phyloP scores from a whole-genome alignment of 805 yeast genomes.

The Starmerella floris region DNA sequence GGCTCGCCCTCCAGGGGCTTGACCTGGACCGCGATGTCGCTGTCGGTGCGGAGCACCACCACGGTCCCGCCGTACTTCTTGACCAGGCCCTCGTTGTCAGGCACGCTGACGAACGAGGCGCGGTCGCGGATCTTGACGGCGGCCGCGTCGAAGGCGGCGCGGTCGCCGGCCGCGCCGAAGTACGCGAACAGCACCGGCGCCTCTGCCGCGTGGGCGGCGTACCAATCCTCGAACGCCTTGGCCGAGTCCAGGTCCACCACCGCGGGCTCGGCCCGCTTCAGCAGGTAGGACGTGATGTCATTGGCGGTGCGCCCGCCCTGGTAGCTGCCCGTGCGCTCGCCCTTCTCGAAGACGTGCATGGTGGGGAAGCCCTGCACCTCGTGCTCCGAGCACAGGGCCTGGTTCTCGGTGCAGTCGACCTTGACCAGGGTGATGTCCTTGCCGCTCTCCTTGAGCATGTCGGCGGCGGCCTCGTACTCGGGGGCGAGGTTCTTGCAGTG shows the following conservation, averaged over 20 bases:
- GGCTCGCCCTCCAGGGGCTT: conserved; percentile 22
- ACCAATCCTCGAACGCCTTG: conserved; percentile 39
- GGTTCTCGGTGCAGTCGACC: conserved; percentile 76
- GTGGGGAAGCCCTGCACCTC: conserved; percentile 75
- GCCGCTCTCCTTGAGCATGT: conserved; percentile 10
- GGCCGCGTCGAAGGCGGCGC: conserved; percentile 45
- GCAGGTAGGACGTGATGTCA: conserved; percentile 66
- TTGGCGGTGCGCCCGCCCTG: conserved; percentile 74
- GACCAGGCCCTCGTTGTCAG: conserved; percentile 31
- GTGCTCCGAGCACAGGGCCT: conserved; percentile 52
- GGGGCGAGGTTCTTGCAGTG: conserved; percentile 45
- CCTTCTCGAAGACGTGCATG: conserved; percentile 48
- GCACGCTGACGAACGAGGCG: conserved; percentile 39
- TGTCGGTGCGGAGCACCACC: conserved; percentile 32
- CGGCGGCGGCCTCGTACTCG: conserved; percentile 27
- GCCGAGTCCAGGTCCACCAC: conserved; percentile 40
- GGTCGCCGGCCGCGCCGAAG: conserved; percentile 32
- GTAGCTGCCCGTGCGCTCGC: conserved; percentile 45
- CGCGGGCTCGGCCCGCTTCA: conserved; percentile 69
- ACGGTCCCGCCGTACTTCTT: conserved; percentile 31
- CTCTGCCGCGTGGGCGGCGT: conserved; percentile 21
- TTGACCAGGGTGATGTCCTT: conserved; percentile 43
- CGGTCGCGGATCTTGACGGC: conserved; percentile 57
- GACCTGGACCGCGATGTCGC: conserved; percentile 20
- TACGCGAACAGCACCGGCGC: conserved; percentile 37